A percentile compares a stretch with the other conserved stretches of the same genome.
These are phyloP conservation scores for Cutaneotrichosporon cyanovorans DNA, from an alignment of 1,284 basidiomycete species.

Conservation along the genomic window DNA sequence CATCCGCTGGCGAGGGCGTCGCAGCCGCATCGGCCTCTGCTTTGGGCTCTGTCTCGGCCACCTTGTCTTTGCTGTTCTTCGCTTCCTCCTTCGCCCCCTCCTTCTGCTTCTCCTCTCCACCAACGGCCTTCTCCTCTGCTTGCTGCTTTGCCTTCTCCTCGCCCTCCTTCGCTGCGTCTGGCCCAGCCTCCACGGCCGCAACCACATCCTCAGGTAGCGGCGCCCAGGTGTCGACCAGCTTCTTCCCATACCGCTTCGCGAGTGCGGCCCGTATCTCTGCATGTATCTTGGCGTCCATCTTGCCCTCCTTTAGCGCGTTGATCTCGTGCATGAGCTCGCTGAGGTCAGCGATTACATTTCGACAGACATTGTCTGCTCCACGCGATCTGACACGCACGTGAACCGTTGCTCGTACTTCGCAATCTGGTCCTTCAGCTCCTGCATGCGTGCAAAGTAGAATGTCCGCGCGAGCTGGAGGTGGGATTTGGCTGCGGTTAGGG, in stretches of 20 bases:
- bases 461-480: conserved; percentile 65
- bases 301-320: conserved; percentile 62
- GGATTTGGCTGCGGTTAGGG: conserved; percentile 42
- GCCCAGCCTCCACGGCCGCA: conserved; percentile 23
- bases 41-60: not conserved
- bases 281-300: conserved; percentile 56
- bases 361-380: too few relatives aligned
- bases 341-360: conserved; percentile 1
- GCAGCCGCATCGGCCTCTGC: not conserved
- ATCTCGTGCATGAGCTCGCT: conserved; percentile 36
- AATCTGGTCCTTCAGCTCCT: conserved; percentile 63
- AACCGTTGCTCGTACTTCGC: conserved; percentile 64
- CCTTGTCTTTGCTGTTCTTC: conserved; percentile 21
- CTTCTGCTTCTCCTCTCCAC: conserved; percentile 29
- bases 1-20: not conserved
- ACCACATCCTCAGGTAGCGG: conserved; percentile 29
- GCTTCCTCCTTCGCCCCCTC: conserved; percentile 5
- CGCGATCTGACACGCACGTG: conserved; percentile 52
- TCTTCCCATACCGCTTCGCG: conserved; percentile 36
- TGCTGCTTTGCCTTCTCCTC: not conserved
- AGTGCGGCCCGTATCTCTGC: conserved; percentile 44
- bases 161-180: conserved; percentile 9
- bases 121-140: not conserved
- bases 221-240: conserved; percentile 35
- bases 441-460: conserved; percentile 60